Base-by-base conservation (phyloP, 2,329 filamentous ascomycete species). In the Verticillium klebahnii region DNA sequence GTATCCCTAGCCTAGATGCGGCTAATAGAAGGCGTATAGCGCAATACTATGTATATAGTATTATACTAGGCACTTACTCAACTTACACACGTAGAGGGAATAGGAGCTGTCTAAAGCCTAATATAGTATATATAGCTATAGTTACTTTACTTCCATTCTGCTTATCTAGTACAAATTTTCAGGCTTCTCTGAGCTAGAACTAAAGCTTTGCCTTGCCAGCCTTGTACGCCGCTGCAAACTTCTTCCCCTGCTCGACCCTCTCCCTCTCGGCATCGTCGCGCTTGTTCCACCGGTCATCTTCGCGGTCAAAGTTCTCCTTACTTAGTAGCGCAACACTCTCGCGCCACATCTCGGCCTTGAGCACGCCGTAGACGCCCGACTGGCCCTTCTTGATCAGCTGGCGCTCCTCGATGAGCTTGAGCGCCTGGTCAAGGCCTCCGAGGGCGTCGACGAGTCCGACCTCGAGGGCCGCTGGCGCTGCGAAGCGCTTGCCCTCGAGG, bases 271-370 rank as follows among this genome's bases (percentile, higher is more conserved):
- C 77, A 3, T 73, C 72, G 62, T 79, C 80, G 57, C 70, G 73
- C 65, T 73, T 72, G 56, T 78, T 77, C 68, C 81, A 82, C 59
- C 80, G 75, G 68, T 77, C 77, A 69, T 86, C 82, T 64, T 82
- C 79, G 37, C 70, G 72, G 34, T 80, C 84, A 67, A 81, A 77
- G 32, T 75, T 76, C 61, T 83, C 78, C 3, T 77, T 77, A 61
- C 82, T 82, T 66, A 93, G 72, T 67, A 86, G 78, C 17, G 73
- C 81, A 37, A 92, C 71, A 7, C 85, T 83, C 71, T 90, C 86
- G 25, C 85, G 80, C 73, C 89, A 92, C 85, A 94, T 89, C 76
- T 93, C 91, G 64, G 81, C 78, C 80, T 93, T 94, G 71, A 95
- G 76, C 60, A 81, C 70, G 3, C 89, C 88, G 72, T 92, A 94